These are phyloP conservation scores for Podila epicladia DNA, from an alignment of 192 early-diverging fungal species.

Conservation along the genomic window DNA sequence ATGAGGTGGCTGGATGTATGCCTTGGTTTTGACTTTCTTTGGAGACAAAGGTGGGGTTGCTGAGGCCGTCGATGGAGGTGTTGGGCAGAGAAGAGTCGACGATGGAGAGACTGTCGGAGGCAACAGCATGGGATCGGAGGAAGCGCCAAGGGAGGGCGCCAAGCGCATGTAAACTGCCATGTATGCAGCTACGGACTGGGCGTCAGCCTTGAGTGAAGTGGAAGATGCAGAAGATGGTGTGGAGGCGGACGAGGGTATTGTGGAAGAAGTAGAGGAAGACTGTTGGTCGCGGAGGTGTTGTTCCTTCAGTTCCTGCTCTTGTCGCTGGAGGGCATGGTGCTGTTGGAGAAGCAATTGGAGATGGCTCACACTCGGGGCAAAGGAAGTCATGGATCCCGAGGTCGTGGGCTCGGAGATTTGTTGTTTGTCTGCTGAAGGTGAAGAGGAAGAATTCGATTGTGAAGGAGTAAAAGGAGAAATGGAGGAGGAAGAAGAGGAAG, in stretches of 20 bases:
- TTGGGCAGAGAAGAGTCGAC: neutral
- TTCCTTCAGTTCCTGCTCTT: slow-evolving; percentile 23
- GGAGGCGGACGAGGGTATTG: neutral
- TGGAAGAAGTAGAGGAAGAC: neutral
- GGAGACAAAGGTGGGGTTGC: neutral
- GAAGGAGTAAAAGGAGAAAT: neutral
- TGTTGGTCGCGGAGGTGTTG: slow-evolving; percentile 7
- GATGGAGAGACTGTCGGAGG: neutral
- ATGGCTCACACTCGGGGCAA: slow-evolving; percentile 13
- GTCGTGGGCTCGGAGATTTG: neutral
- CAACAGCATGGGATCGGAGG: neutral
- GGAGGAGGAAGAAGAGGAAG: neutral
- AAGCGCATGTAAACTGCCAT: slow-evolving; percentile 37
- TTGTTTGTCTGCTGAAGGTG: neutral
- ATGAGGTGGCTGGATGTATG: neutral
- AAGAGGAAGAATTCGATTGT: neutral
- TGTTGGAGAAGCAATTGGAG: slow-evolving; percentile 45
- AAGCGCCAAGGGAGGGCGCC: neutral
- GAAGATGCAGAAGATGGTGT: neutral
- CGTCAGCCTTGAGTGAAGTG: slow-evolving; percentile 27
- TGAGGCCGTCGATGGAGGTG: neutral
- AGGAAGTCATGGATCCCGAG: neutral
- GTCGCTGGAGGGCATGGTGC: slow-evolving; percentile 37
- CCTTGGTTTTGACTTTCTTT: neutral
- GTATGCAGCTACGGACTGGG: slow-evolving; percentile 46